A percentile compares a stretch with the other conserved stretches of the same genome.
phyloP scores from a whole-genome alignment of 2,329 filamentous ascomycete genomes.

The Botrytis byssoidea region DNA sequence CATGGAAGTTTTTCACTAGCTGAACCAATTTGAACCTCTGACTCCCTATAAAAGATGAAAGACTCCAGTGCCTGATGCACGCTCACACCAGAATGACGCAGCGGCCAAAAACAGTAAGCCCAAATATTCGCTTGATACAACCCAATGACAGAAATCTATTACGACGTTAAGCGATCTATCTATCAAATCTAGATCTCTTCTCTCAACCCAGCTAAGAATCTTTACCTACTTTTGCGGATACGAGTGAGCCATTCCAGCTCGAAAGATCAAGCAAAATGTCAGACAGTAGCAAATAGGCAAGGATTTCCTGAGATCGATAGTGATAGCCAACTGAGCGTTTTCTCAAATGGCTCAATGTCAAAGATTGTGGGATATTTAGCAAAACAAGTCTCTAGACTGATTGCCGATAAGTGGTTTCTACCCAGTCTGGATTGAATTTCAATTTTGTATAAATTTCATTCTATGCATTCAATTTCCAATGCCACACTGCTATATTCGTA shows the following conservation, averaged over 20 bases:
- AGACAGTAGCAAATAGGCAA: background rate
- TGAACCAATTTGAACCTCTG: background rate
- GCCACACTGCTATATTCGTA: background rate
- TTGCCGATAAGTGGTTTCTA: fast-evolving
- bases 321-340: background rate
- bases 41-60: too few relatives aligned
- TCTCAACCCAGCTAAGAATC: fast-evolving
- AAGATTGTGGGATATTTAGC: too few relatives aligned
- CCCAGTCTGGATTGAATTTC: background rate
- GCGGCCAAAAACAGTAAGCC: background rate
- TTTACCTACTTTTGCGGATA: background rate
- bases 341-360: background rate
- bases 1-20: background rate
- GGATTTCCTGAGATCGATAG: background rate
- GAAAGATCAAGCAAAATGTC: background rate
- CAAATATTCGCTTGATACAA: background rate
- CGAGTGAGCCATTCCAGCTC: fast-evolving
- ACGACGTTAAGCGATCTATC: background rate
- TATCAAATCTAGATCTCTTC: background rate
- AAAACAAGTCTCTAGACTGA: background rate
- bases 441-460: background rate
- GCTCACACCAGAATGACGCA: background rate
- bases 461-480: background rate
- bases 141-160: background rate
- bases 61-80: background rate